Base-by-base conservation (phyloP, 208 protist genomes). In the Angomonas deanei region DNA sequence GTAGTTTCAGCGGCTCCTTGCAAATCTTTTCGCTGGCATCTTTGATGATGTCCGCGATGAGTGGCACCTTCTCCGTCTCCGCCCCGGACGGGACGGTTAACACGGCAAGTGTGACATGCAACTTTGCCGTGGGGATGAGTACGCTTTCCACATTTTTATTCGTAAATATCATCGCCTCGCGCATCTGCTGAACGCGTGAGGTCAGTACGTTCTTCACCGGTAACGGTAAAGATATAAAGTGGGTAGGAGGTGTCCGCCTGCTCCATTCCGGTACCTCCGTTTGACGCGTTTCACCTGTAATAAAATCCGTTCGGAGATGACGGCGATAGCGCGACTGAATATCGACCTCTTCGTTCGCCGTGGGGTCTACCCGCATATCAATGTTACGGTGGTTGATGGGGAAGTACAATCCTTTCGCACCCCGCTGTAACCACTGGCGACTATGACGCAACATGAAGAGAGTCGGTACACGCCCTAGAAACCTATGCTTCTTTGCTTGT, bases 101-200 rank as follows among this genome's bases (percentile, higher is more conserved):
- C 21, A 94, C 88, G n/a, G 83, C 76, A 42, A 94, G 64, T 21
- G 89, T 95, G 58, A 95, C 76, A 73, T 95, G 89, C 27, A 95
- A 70, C 62, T 72, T 76, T 28, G 76, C 39, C 11, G 74, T 27
- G 11, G 89, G 86, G 30, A 92, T 74, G 46, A 95, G 75, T 33
- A 95, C 64, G n/a, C 70, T 54, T 52, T 74, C 69, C 50, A 84
- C 64, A 27, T 75, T 55, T 34, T 76, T 68, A 42, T 89, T 67
- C 3, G 82, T 62, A 59, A 93, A 95, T 1, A 86, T 38, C 49
- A 92, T 81, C n/a, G 76, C 62, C 33, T 84, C 64, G 64, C 84
- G 77, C 80, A 95, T 86, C 59, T 78, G 76, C 72, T 82, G 76
- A 38, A 93, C 82, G n/a, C 81, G 80, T 15, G 48, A 38, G 1